Base-by-base conservation (phyloP, 1,139 yeast genomes). In the Yamadazyma kanchanaburiensis region DNA sequence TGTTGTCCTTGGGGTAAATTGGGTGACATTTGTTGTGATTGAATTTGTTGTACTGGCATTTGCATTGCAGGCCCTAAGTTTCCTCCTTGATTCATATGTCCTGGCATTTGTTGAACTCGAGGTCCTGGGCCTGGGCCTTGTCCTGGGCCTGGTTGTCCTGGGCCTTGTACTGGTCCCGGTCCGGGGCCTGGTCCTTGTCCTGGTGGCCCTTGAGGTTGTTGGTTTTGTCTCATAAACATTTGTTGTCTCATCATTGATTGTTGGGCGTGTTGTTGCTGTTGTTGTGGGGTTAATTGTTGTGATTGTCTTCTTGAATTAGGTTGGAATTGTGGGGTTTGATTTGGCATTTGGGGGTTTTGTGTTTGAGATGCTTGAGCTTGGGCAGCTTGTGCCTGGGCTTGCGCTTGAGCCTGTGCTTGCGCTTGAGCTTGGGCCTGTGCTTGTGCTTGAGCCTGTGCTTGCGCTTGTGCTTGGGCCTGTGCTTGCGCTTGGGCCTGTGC, bases 391-490 rank as follows among this genome's bases (percentile, higher is more conserved):
- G 11, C 21, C 18, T 23, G 31, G 11, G 24, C 19, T 4, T 21
- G 17, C 5, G 24, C 20, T 24, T 22, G 31, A 12, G 25, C 26
- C n/a, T 21, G 37, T 15, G 17, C 29, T 22, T 33, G 42, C 25
- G 45, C 46, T 43, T 46, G 38, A 28, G 37, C 28, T 31, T 39
- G 45, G 8, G 17, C 28, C 17, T 38, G 40, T 15, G 25, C 24
- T 24, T 34, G 38, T 8, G 15, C 26, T 7, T 15, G 12, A n/a
- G n/a, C n/a, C 17, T 21, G 42, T 16, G 27, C 26, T 24, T 16
- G 36, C 27, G 34, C 28, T 18, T 38, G 38, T 15, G 27, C 22
- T 14, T 31, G 40, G 6, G 26, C 8, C 11, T 22, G 21, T n/a
- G 11, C 17, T 20, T 26, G 28, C 23, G 12, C 17, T 5, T 12